phyloP scores from a whole-genome alignment of 345 rosid species.

The Eucalyptus decipiens region DNA sequence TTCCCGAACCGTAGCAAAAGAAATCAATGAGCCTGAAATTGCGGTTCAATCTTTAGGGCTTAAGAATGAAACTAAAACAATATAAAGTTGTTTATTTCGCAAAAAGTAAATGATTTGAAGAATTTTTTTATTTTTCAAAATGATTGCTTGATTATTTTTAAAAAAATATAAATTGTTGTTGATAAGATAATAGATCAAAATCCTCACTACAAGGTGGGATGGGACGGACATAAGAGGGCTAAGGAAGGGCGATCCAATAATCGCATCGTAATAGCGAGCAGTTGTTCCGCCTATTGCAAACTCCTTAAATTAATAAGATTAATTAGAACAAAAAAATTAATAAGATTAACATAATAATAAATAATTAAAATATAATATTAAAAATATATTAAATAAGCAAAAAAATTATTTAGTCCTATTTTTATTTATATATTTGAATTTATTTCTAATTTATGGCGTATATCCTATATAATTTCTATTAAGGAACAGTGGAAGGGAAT shows the following conservation, averaged over 20 bases:
- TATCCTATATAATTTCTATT: background rate
- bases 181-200: no score
- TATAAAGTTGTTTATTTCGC: background rate
- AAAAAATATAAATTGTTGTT: accelerated
- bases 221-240: no score
- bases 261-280: accelerated
- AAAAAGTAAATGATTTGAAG: background rate
- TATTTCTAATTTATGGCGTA: background rate
- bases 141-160: background rate
- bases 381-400: background rate
- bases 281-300: accelerated
- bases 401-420: background rate
- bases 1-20: background rate
- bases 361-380: background rate
- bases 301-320: background rate
- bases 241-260: background rate
- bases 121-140: no score
- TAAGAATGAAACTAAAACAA: background rate
- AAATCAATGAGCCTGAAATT: background rate
- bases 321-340: background rate
- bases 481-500: background rate
- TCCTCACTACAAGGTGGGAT: no score
- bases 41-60: background rate
- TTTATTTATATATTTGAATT: background rate
- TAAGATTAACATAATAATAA: background rate